Percentiles rank a stretch among this genome's conserved stretches.
phyloP scores from a whole-genome alignment of 768 basidiomycete species.

The Botryobasidium botryosum region DNA sequence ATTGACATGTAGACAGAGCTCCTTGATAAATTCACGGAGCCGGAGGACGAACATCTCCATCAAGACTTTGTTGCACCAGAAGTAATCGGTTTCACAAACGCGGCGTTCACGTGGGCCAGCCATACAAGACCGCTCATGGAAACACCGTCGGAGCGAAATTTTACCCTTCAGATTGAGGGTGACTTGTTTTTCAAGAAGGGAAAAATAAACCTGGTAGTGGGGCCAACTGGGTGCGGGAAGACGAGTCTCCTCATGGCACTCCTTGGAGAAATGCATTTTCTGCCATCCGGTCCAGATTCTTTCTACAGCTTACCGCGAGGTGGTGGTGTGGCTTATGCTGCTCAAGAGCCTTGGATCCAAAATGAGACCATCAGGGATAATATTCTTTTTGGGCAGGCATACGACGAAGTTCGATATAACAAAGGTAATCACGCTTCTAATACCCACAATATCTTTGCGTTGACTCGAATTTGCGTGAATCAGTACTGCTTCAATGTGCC shows the following conservation, averaged over 20 bases:
- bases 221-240: constrained; percentile 18
- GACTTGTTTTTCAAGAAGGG: constrained; percentile 21
- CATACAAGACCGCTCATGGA: constrained; percentile 29
- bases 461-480: too few species aligned
- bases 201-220: constrained; percentile 22
- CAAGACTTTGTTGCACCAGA: too few species aligned
- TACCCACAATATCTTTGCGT: not conserved
- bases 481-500: constrained; percentile 25
- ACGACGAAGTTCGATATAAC: constrained; percentile 27
- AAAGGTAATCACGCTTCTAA: constrained; percentile 17
- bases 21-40: constrained; percentile 16
- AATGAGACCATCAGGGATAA: constrained; percentile 58
- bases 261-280: constrained; percentile 24
- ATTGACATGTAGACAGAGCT: constrained; percentile 22
- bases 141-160: constrained; percentile 30
- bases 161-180: constrained; percentile 17
- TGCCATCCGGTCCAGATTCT: constrained; percentile 25
- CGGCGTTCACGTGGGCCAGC: constrained; percentile 38
- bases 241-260: constrained; percentile 18
- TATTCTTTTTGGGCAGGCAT: constrained; percentile 31
- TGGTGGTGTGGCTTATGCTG: constrained; percentile 59
- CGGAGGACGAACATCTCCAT: constrained; percentile 7
- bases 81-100: constrained; percentile 19
- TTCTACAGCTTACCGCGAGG: constrained; percentile 53
- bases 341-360: constrained; percentile 74